Conservation (phyloP, 768 basidiomycete genomes). For the Trametes coccinea region DNA sequence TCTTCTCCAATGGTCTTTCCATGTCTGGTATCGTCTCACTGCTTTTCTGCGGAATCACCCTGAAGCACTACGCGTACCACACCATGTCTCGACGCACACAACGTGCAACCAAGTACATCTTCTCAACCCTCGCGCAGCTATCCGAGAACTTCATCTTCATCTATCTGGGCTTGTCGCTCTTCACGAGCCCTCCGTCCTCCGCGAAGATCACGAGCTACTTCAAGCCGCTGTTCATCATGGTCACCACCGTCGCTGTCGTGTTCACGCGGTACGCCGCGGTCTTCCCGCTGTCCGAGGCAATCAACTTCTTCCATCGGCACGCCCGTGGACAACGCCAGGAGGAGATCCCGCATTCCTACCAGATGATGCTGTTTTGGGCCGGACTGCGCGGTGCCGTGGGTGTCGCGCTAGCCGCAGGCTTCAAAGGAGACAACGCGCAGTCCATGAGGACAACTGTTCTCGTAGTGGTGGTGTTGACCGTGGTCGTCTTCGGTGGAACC, state of each 20-base stretch:
- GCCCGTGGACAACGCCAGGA: conserved; percentile 84
- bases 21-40: conserved; percentile 98
- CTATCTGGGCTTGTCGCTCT: conserved; percentile 95
- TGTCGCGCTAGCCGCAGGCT: conserved; percentile 94
- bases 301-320: conserved; percentile 90
- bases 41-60: conserved; percentile 96
- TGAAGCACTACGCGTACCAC: conserved; percentile 99
- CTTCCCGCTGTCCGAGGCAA: conserved; percentile 90
- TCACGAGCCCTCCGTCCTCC: conserved; percentile 80
- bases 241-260: conserved; percentile 88
- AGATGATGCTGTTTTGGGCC: conserved; percentile 99
- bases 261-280: conserved; percentile 96
- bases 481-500: conserved; percentile 95
- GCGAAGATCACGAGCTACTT: conserved; percentile 82
- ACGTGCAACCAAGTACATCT: conserved; percentile 92
- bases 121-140: conserved; percentile 89
- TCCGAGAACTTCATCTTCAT: conserved; percentile 99
- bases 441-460: conserved; percentile 92
- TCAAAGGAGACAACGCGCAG: conserved; percentile 90
- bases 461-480: conserved; percentile 93
- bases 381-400: conserved; percentile 96
- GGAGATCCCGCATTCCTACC: conserved; percentile 95
- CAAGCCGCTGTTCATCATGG: conserved; percentile 92
- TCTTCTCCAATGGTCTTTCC: conserved; percentile 94
- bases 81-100: conserved; percentile 97